Base-by-base conservation (phyloP, 805 yeast genomes). In the Wickerhamiella allomyrinae region DNA sequence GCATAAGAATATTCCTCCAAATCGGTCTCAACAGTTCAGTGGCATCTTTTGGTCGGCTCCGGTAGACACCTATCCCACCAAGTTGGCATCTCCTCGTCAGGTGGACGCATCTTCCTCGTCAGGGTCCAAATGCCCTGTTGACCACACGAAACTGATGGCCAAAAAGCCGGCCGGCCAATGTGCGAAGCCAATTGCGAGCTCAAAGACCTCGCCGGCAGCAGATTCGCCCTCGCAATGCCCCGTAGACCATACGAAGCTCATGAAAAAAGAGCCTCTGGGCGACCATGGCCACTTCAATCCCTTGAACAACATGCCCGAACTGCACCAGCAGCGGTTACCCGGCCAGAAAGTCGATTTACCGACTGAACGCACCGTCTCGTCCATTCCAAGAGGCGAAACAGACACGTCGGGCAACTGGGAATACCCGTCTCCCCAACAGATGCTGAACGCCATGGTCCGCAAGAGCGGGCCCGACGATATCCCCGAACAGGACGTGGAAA, bases 341-440 rank as follows among this genome's bases (percentile, higher is more conserved):
- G 94, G 93, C 21, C 98, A 91, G 61, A 73, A 70, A 46, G 52
- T 83, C 29, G 76, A 73, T 27, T 66, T 91, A 24, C 86, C 96
- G 8, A 83, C 91, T 0, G 83, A 80, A 34, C 74, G 95, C 52
- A 80, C 94, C 1, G 60, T 77, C 29, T 84, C 95, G 13, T 64
- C 84, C 1, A 91, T 91, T 41, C 98, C 98, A 17, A 72, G 84
- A 48, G 97, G 97, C 22, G 73, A 67, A 22, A 57, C 58, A 11
- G 67, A 65, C 2, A 68, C 65, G 8, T 76, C 75, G 46, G 94
- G 94, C 2, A 75, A 78, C 38, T 91, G 99, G 99, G 98, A 91
- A 62, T 91, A 91, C 58, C 99, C 99, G 2, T 84, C 95, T 2
- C 98, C 99, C 1, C 98, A 91, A 62, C 99, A 91, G 59, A 91